These are phyloP conservation scores for Plasmodium knowlesi DNA, from an alignment of 169 alveolate genomes.

Conservation along the genomic window DNA sequence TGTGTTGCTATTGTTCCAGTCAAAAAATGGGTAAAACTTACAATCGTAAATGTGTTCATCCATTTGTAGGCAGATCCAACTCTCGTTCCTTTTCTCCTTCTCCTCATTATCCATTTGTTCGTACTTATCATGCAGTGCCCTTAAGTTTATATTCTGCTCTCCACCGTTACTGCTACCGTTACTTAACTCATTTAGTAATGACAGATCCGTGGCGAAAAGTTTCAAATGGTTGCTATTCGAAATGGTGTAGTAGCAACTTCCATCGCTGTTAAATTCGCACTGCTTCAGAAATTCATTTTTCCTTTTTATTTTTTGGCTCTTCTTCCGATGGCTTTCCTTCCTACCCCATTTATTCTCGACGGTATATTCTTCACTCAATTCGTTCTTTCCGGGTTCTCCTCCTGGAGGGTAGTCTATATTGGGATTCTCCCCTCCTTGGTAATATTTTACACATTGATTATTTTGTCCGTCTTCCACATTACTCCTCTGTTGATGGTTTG, in stretches of 20 bases:
- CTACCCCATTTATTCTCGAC: not conserved
- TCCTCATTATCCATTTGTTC: not conserved
- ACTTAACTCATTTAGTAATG: not conserved
- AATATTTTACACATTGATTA: not conserved
- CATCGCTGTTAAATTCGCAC: constrained; percentile 67
- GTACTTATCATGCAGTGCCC: not conserved
- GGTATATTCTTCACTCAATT: not conserved
- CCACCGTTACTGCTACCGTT: not conserved
- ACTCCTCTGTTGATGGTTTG: not conserved
- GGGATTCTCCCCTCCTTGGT: not conserved
- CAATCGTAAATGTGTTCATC: constrained; percentile 58
- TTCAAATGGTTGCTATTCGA: constrained; percentile 21
- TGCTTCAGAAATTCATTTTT: constrained; percentile 65
- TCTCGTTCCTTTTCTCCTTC: not conserved
- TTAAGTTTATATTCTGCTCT: not conserved
- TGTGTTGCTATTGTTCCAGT: constrained; percentile 38
- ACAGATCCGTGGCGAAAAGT: constrained; percentile 42
- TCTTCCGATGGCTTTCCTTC: not conserved
- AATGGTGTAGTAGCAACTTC: constrained; percentile 51
- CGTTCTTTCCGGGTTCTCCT: not conserved
- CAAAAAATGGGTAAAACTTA: constrained; percentile 68
- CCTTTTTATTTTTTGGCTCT: not conserved
- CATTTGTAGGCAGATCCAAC: constrained; percentile 24
- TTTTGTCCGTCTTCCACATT: not conserved
- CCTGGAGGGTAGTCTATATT: not conserved